Base-by-base conservation (phyloP, 2,329 filamentous ascomycete species). In the Ascochyta koolunga region DNA sequence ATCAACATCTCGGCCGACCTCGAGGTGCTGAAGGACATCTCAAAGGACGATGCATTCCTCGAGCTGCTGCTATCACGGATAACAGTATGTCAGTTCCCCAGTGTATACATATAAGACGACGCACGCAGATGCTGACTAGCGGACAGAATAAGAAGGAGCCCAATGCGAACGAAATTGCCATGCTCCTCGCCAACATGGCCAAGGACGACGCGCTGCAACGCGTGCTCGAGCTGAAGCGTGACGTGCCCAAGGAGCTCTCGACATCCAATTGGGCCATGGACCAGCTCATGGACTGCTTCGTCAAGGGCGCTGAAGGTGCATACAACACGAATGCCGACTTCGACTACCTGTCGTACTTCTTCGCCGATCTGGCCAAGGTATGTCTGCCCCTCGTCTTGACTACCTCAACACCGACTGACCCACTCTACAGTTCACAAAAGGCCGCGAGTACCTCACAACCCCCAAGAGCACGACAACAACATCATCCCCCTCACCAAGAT, bases 251-350 rank as follows among this genome's bases (percentile, higher is more conserved):
- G 50, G 80, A 82, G n/a, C 83, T 96, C 6, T 86, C 85, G 5
- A 89, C 86, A 1, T 90, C 91, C 35, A 83, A 87, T 31, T 81
- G 85, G 54, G 87, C 91, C 4, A 85, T 98, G 66, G 92, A 97
- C 73, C 95, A 98, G 76, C 80, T 99, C 25, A 86, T 99, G 73
- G 95, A 98, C 74, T 88, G 96, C 65, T 99, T 99, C 71, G 95
- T 98, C 71, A 96, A 95, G 78, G 93, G 93, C 18, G 87, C 90
- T 19, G 87, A 89, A 57, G 89, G 89, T 21, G 81, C 82, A 9
- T 92, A 95, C 76, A 98, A 98, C 80, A 88, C 89, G 69, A 74
- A 89, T 22, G 92, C 92, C 56, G 84, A 93, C 76, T 98, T 87
- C 74, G 92, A 99, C 78, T 97, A 98, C 76, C 84, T 99, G 21